Evolutionary conservation across 108 stramenopile genomes (phyloP).

Genomic region (Conticribra weissflogii): DNA sequence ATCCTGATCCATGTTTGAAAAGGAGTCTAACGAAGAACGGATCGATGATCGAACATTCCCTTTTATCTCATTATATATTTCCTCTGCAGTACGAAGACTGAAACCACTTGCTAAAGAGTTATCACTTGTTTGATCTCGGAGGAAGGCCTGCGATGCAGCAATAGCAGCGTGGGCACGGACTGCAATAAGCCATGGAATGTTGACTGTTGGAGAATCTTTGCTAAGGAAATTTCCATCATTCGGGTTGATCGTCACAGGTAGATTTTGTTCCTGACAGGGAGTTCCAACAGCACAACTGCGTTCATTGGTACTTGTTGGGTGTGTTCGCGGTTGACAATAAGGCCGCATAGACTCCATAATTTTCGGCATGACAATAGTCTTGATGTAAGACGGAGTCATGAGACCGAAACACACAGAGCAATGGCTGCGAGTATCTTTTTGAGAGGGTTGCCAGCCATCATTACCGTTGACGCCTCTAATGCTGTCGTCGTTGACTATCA

Average conservation of each 20-base stretch:
- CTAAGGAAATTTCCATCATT: conserved; percentile 8
- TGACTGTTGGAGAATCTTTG: conserved; percentile 18
- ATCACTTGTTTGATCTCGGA: not conserved
- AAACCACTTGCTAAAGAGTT: not conserved
- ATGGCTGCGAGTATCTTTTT: not conserved
- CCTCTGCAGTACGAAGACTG: conserved; percentile 23
- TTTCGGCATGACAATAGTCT: conserved; percentile 4
- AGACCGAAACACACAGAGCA: conserved; percentile 47
- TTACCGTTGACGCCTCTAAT: not conserved
- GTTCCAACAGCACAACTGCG: not conserved
- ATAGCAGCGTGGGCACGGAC: not conserved
- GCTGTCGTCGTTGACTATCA: not conserved
- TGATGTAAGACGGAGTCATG: conserved; percentile 16
- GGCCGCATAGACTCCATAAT: conserved; percentile 22
- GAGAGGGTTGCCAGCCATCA: too few species aligned
- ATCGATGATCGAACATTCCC: conserved; percentile 20
- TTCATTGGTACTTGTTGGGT: not conserved
- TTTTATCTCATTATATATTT: conserved; percentile 18
- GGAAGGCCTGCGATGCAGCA: conserved; percentile 14
- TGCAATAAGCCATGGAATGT: not conserved
- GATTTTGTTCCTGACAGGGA: not conserved
- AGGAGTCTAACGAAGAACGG: conserved; percentile 4
- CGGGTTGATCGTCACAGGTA: not conserved
- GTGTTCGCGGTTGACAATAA: conserved; percentile 16
- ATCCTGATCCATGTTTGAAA: not conserved